A percentile compares a stretch with the other conserved stretches of the same genome.
Evolutionary conservation across 2,329 filamentous ascomycete species (phyloP).

Genomic region (Arthrobotrys iridis): DNA sequence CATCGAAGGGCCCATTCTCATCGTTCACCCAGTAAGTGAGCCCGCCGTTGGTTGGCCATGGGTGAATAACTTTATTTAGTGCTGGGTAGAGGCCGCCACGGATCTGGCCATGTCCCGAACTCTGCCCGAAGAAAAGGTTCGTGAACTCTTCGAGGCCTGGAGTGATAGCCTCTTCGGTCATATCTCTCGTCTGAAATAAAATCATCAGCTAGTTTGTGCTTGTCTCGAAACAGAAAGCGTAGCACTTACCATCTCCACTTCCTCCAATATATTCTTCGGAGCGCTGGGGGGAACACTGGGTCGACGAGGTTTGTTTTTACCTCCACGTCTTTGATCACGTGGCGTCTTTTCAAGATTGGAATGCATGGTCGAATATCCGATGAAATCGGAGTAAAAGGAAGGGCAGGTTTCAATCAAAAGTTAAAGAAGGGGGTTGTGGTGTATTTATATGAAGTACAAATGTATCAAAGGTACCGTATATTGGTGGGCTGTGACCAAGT

Average conservation of each 20-base stretch:
- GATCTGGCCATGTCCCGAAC: not conserved
- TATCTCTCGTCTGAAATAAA: not conserved
- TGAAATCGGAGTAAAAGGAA: not conserved
- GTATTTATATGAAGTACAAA: too few species aligned
- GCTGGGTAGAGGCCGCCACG: not conserved
- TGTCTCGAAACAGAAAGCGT: not conserved
- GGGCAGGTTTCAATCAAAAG: not conserved
- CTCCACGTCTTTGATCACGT: not conserved
- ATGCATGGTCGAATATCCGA: not conserved
- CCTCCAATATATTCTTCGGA: not conserved
- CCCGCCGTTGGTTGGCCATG: not conserved
- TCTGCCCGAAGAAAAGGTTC: not conserved
- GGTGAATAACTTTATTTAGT: slow-evolving; percentile 25
- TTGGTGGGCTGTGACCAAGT: too few species aligned
- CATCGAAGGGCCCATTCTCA: not conserved
- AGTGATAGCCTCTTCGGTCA: not conserved
- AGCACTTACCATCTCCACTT: not conserved
- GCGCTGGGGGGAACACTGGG: too few species aligned
- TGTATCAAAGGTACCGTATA: too few species aligned
- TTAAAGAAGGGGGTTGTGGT: too few species aligned
- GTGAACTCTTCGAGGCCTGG: slow-evolving; percentile 2
- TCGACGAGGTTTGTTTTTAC: not conserved
- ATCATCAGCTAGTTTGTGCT: not conserved
- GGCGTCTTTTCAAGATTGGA: not conserved
- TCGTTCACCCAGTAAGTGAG: slow-evolving; percentile 6